Base-by-base conservation (phyloP, 2,329 filamentous ascomycete species). In the Chaetomium olivaceum region DNA sequence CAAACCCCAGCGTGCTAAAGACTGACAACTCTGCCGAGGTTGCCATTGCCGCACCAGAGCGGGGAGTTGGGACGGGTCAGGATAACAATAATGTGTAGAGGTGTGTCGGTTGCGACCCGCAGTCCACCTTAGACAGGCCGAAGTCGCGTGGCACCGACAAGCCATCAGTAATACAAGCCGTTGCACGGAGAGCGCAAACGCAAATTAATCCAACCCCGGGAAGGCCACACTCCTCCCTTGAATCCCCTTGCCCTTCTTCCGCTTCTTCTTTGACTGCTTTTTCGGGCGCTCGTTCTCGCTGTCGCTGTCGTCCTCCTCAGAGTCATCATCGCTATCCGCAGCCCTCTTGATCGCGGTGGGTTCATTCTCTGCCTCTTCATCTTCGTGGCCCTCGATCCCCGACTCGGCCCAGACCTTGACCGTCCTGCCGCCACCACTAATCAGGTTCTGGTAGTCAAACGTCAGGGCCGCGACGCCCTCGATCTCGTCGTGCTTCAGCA, bases 371-470 rank as follows among this genome's bases (percentile, higher is more conserved):
- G 82, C 83, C 0, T 85, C 84, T 0, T 82, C 82, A 1, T 81
- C 81, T 1, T 76, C 75, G 2, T 71, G 71, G 33, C 75, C 73
- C 1, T 80, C 81, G 25, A 84, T 82, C 2, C 81, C 81, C n/a
- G 85, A 81, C 67, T 89, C 85, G 74, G 95, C 87, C 95, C 95
- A 99, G 1, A 98, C 89, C 77, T 97, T 97, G 69, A 99, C 86
- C 0, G 88, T 88, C 71, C 85, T 86, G 0, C 95, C 95, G 62
- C 95, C 95, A 12, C 92, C 93, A 73, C 89, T 96, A 71, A 99
- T 92, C 82, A 99, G 85, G 55, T 93, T 91, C 60, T 89, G 87
- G 59, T 90, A 89, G 78, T 98, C 95, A 69, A 98, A 96, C 1
- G 85, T 90, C 0, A 99, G 78, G 0, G 86, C 91, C 1, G 93